Percentiles rank a stretch among this genome's conserved stretches.
These are phyloP conservation scores for Collybiopsis confluens DNA, from an alignment of 768 basidiomycete genomes.

Conservation along the genomic window DNA sequence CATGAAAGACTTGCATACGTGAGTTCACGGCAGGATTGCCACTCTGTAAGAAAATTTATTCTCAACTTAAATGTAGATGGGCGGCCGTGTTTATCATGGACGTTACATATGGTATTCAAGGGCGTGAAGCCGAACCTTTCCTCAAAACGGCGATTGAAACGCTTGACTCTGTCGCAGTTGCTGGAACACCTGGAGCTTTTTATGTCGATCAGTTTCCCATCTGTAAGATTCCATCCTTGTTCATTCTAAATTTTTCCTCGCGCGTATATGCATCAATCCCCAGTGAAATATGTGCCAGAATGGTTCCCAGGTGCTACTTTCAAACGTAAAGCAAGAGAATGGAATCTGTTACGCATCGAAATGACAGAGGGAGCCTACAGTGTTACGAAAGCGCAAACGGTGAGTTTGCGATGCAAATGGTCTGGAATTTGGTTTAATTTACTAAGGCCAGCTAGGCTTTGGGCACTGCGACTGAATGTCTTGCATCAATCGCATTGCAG, in stretches of 20 bases:
- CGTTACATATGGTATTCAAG: conserved; percentile 23
- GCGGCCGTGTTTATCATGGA: conserved; percentile 20
- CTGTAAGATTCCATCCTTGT: conserved; percentile 8
- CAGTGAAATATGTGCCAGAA: conserved; percentile 37
- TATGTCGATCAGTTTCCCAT: conserved; percentile 34
- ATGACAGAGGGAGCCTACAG: conserved; percentile 29
- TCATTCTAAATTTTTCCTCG: background rate
- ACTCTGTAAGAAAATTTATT: background rate
- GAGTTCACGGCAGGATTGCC: background rate
- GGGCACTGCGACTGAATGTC: conserved; percentile 10
- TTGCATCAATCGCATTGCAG: conserved; percentile 6
- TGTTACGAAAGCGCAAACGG: conserved; percentile 22
- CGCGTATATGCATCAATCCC: background rate
- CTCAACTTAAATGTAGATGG: conserved; percentile 4
- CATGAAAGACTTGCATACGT: background rate
- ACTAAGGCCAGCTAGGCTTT: conserved; percentile 4
- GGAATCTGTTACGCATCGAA: conserved; percentile 22
- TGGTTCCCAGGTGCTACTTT: conserved; percentile 47
- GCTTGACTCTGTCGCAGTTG: conserved; percentile 6
- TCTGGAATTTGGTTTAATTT: background rate
- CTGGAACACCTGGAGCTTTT: conserved; percentile 16
- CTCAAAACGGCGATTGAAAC: conserved; percentile 11
- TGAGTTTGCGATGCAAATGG: conserved; percentile 11
- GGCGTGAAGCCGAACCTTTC: background rate
- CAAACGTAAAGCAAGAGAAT: conserved; percentile 32